These are phyloP conservation scores for Globisporangium spiculum DNA, from an alignment of 352 stramenopile species.

Conservation along the genomic window DNA sequence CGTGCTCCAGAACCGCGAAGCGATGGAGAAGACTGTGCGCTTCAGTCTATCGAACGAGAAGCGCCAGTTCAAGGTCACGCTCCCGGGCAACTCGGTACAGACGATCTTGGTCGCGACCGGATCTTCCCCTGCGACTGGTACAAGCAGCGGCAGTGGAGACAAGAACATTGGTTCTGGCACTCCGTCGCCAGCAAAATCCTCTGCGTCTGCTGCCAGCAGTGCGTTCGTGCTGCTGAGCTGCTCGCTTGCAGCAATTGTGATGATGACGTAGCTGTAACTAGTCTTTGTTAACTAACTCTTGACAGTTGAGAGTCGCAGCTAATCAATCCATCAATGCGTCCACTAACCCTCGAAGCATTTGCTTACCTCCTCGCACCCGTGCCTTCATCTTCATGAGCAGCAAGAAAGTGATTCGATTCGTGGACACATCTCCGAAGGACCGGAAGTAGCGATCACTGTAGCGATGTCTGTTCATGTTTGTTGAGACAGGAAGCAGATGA, in stretches of 20 bases:
- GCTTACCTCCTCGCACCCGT: too few species aligned
- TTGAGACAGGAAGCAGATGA: too few species aligned
- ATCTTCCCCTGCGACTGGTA: neutral
- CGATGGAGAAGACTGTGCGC: constrained; percentile 10
- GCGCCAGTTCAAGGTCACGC: too few species aligned
- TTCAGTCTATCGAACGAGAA: too few species aligned
- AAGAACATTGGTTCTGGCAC: neutral
- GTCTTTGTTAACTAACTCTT: neutral
- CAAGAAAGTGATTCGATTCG: too few species aligned
- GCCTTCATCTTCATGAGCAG: too few species aligned
- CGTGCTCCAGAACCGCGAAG: constrained; percentile 49
- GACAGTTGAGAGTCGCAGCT: neutral
- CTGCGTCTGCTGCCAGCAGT: neutral
- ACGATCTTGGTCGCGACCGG: neutral
- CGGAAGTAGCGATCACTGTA: too few species aligned
- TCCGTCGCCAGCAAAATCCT: neutral
- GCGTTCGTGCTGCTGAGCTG: neutral
- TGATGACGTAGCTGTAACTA: neutral
- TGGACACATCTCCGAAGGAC: too few species aligned
- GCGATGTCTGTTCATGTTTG: too few species aligned
- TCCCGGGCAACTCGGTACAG: too few species aligned
- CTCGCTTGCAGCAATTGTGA: neutral
- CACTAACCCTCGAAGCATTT: too few species aligned
- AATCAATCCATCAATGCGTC: too few species aligned
- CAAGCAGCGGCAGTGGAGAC: neutral